Evolutionary conservation across 345 rosid genomes (phyloP).

Genomic region (Odontarrhena argentea): DNA sequence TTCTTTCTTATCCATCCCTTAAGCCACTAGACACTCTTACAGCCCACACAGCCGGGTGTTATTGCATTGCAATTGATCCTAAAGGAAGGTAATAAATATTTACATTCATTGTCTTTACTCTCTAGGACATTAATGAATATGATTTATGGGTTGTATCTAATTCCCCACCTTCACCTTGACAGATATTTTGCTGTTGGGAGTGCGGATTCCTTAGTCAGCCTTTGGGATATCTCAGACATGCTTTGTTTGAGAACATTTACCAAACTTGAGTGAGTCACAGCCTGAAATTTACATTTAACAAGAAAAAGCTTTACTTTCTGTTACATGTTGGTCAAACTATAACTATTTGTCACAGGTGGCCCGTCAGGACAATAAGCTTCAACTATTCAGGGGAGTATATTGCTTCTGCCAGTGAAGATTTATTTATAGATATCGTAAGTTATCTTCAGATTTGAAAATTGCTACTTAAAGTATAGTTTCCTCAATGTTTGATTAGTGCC

Average conservation of each 20-base stretch:
- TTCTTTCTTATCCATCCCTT: constrained; percentile 80
- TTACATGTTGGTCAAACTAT: constrained; percentile 15
- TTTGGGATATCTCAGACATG: constrained; percentile 96
- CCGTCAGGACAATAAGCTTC: constrained; percentile 93
- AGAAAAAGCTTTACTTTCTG: not conserved
- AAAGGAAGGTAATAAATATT: constrained; percentile 65
- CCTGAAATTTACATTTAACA: not conserved
- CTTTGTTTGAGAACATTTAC: constrained; percentile 86
- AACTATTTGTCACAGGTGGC: constrained; percentile 61
- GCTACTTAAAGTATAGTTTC: constrained; percentile 8
- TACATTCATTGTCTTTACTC: constrained; percentile 6
- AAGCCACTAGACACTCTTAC: constrained; percentile 72
- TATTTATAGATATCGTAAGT: constrained; percentile 86
- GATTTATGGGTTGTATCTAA: not conserved
- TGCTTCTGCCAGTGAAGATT: constrained; percentile 97
- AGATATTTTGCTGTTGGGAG: constrained; percentile 99
- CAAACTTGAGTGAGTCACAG: constrained; percentile 80
- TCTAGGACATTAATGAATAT: not conserved
- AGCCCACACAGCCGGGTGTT: constrained; percentile 99
- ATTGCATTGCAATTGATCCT: constrained; percentile 96
- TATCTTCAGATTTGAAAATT: not conserved
- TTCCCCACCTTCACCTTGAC: constrained; percentile 20
- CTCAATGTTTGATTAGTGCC: constrained; percentile 14
- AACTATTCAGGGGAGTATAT: constrained; percentile 77
- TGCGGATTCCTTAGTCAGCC: constrained; percentile 98